Evolutionary conservation across 164 flowering plant genomes (phyloP), one percentile per base, ranked within the genome.

Genomic region (Kalanchoe fedtschenkoi): DNA sequence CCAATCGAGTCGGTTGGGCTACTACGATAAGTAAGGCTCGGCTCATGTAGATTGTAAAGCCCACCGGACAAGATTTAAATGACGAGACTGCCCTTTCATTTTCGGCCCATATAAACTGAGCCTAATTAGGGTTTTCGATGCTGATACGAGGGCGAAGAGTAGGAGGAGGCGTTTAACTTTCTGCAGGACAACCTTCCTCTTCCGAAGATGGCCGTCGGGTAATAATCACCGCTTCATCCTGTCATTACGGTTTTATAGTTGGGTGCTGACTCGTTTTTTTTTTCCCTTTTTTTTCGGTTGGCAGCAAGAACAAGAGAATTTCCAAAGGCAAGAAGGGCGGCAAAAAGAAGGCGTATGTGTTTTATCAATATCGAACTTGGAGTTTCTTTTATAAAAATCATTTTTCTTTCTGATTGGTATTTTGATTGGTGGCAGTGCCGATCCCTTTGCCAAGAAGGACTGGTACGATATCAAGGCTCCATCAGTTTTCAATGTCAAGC

Each of bases 301-400:
- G 33, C 81, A 85, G 97, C 30, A 90, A 90, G 84, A 90, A 90
- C 88, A 90, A 90, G 91, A 73, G 97, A 76, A 90, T 90, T 66
- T 90, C 97, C 56, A 90, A 90, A 83, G 95, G 95, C 4, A 88
- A 88, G 82, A 88, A 90, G 74, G 93, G 95, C 66, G 89, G 93
- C 57, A 90, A 90, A 87, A 90, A 90, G 92, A 90, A 88, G 74
- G 83, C 85, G 92, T 87, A 57, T 80, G 96, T 80, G 5, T 44
- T 29, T 5, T 1, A 16, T 11, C 42, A 4, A 2, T 17, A 16
- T 17, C 8, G 8, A 19, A 15, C 22, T 16, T 4, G 37, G 4
- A 63, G 2, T 35, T 28, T 29, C 54, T 54, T 4, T 29, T 32
- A 3, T 61, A 19, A 21, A n/a, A 24, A 41, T 42, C n/a, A n/a